Conservation (phyloP, 441 rosid species). For the Erodium moschatum region DNA sequence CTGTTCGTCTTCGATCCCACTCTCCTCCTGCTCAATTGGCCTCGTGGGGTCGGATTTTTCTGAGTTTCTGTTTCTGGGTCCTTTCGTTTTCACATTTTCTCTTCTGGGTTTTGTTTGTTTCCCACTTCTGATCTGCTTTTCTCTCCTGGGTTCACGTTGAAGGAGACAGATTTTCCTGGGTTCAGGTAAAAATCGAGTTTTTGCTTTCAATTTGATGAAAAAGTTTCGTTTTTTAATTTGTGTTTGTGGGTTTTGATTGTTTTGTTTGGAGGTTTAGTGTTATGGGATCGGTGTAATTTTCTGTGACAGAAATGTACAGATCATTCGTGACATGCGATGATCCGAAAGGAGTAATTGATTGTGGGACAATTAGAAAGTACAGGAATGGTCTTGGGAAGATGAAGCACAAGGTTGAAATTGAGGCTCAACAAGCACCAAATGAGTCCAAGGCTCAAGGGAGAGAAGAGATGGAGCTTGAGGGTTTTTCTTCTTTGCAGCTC, state of each 20-base stretch:
- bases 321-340: conserved; percentile 81
- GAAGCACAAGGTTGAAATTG: conserved; percentile 29
- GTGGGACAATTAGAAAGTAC: conserved; percentile 62
- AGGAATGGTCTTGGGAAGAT: conserved; percentile 33
- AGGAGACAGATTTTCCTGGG: conserved; percentile 13
- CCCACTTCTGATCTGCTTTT: conserved; percentile 14
- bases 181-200: conserved; percentile 21
- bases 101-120: conserved; percentile 14
- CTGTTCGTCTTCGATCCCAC: conserved; percentile 29
- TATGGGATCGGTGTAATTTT: background rate
- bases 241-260: background rate
- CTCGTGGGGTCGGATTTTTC: conserved; percentile 23
- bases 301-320: conserved; percentile 48
- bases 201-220: conserved; percentile 13
- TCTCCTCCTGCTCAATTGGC: conserved; percentile 11
- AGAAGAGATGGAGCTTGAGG: too few species aligned
- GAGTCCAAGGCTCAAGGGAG: conserved; percentile 12
- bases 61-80: conserved; percentile 21
- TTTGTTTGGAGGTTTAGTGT: background rate
- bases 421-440: conserved; percentile 19
- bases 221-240: too few species aligned
- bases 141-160: conserved; percentile 9
- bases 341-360: conserved; percentile 74
- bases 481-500: conserved; percentile 32
- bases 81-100: background rate